Evolutionary conservation across 305 asterid genomes (phyloP), one percentile per base, ranked within the genome.

Genomic region (Stenogyne calaminthoides): DNA sequence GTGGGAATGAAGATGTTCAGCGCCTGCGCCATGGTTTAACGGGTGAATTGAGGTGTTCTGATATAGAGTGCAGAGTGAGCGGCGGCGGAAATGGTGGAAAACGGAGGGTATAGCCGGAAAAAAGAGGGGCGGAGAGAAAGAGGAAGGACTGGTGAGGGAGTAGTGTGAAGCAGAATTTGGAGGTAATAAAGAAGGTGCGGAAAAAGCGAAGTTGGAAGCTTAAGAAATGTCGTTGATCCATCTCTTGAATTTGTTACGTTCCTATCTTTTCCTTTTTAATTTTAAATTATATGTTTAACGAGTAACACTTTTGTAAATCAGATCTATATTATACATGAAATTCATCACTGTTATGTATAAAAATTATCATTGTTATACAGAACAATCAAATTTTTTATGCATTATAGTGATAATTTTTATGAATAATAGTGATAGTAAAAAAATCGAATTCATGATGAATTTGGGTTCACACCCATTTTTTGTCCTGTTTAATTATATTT

Each of bases 1-100:
- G 91, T 78, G 63, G 92, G 84, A 59, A 84, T 80, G 85, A 78
- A 89, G 56, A 84, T 64, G 65, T 72, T 85, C 70, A 91, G 84
- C 52, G 94, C 84, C 69, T 87, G 92, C 72, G 96, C 84, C 97
- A 89, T 88, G 70, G 6, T 37, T 32, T 65, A 32, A 4, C 8
- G 69, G 15, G n/a, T 27, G 42, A 47, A 56, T 58, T 9, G n/a
- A 3, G 67, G 2, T 44, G 42, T 62, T 18, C 32, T 61, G 20
- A n/a, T n/a, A n/a, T n/a, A n/a, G n/a, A n/a, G 10, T 27, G 8
- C 29, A 15, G 67, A 61, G 65, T 37, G 71, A 70, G 71, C 77
- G 60, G 64, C 74, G 64, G 62, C 77, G 67, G 55, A 60, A 47
- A 76, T 57, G 60, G 73, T 5, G 37, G 1, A 42, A 51, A 63